Evolutionary conservation across 1,139 yeast species (phyloP).

Genomic region (Candida anutae): DNA sequence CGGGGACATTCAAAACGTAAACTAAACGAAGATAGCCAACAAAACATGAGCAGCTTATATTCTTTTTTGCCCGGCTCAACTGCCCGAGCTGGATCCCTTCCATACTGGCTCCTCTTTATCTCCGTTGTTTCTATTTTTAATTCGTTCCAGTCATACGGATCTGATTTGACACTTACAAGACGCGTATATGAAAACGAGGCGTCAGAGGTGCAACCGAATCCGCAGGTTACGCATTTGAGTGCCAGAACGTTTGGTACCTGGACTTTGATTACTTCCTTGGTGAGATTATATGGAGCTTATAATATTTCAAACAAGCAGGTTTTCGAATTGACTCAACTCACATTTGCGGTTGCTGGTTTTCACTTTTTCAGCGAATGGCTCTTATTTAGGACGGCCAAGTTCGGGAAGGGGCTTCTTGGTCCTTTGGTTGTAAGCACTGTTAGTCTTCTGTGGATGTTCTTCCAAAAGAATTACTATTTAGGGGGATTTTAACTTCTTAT

Average conservation of each 20-base stretch:
- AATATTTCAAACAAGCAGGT: conserved; percentile 54
- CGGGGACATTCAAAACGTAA: too few relatives aligned
- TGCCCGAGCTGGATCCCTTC: conserved; percentile 31
- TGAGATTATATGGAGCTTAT: conserved; percentile 82
- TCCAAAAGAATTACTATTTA: conserved; percentile 47
- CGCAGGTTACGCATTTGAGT: conserved; percentile 59
- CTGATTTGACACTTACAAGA: conserved; percentile 66
- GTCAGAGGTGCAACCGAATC: conserved; percentile 32
- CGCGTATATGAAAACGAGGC: conserved; percentile 62
- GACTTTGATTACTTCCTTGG: conserved; percentile 82
- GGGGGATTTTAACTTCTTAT: too few relatives aligned
- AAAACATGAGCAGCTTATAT: too few relatives aligned
- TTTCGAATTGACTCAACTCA: conserved; percentile 71
- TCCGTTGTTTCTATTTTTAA: conserved; percentile 87
- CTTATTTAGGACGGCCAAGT: conserved; percentile 64
- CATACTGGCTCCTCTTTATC: conserved; percentile 48
- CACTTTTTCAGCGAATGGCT: conserved; percentile 87
- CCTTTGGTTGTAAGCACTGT: conserved; percentile 63
- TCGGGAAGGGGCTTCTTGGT: conserved; percentile 85
- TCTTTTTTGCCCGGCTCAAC: conserved; percentile 10
- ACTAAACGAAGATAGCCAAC: too few relatives aligned
- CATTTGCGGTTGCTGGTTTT: conserved; percentile 75
- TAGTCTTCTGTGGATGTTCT: conserved; percentile 54
- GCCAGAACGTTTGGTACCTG: conserved; percentile 98
- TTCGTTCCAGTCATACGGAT: conserved; percentile 77